Conservation (phyloP, 2,329 filamentous ascomycete genomes). For the Knoxdaviesia proteae region DNA sequence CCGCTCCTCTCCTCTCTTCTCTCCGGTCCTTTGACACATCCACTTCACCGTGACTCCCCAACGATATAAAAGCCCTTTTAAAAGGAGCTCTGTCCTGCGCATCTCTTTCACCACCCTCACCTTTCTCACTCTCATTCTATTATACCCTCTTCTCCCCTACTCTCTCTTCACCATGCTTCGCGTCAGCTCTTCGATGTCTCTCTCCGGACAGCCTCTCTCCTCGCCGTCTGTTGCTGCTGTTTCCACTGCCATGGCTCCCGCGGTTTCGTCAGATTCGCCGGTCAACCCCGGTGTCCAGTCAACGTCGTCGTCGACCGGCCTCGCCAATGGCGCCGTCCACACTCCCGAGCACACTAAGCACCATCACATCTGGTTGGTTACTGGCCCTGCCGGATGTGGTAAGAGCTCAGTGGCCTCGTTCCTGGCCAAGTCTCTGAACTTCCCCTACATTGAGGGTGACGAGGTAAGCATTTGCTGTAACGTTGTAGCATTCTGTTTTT, state of each 20-base stretch:
- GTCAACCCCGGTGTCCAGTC: conserved; percentile 7
- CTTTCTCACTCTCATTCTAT: conserved; percentile 4
- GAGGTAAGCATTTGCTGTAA: conserved; percentile 31
- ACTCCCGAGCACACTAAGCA: conserved; percentile 11
- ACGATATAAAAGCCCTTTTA: too few relatives aligned
- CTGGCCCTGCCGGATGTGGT: conserved; percentile 58
- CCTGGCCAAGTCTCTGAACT: conserved; percentile 36
- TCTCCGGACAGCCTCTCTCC: too few relatives aligned
- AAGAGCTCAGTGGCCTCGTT: conserved; percentile 56
- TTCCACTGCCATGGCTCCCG: conserved; percentile 16
- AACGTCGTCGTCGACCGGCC: conserved; percentile 12
- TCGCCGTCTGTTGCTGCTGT: too few relatives aligned
- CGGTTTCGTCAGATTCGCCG: conserved; percentile 1
- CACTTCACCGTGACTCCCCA: too few relatives aligned
- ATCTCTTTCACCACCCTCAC: too few relatives aligned
- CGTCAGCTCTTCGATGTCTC: background rate
- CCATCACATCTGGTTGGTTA: conserved; percentile 64
- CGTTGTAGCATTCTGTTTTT: background rate
- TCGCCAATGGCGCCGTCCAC: background rate
- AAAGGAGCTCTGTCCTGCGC: background rate
- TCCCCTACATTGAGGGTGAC: conserved; percentile 62
- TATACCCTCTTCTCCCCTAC: conserved; percentile 4
- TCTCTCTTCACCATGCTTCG: background rate
- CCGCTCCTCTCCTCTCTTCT: background rate
- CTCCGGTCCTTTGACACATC: too few relatives aligned